Percentiles rank a stretch among this genome's conserved stretches.
phyloP scores from a whole-genome alignment of 129 eudicot species.

The Kitagawia praeruptora region DNA sequence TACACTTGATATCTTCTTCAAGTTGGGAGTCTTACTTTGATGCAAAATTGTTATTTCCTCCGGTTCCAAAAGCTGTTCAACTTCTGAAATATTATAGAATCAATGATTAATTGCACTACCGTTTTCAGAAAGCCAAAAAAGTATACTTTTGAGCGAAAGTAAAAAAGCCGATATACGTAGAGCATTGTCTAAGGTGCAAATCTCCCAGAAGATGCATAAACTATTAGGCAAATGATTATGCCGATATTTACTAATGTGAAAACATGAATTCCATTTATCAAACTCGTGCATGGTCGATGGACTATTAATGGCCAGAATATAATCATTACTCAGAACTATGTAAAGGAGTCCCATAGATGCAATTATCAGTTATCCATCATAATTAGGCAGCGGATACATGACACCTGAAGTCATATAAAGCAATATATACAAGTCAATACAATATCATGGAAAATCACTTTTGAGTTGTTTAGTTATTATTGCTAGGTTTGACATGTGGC shows the following conservation, averaged over 20 bases:
- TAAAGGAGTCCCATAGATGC: background rate
- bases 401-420: background rate
- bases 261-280: background rate
- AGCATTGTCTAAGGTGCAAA: background rate
- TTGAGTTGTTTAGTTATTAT: background rate
- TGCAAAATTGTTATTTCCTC: slow-evolving; percentile 63
- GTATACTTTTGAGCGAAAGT: background rate
- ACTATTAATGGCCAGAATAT: background rate
- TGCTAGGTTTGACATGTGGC: background rate
- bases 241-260: background rate
- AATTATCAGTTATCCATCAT: background rate
- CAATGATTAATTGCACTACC: background rate
- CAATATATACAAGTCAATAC: background rate
- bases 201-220: background rate
- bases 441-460: background rate
- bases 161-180: background rate
- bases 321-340: background rate
- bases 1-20: too few relatives aligned
- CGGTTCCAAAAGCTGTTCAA: slow-evolving; percentile 57
- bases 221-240: background rate
- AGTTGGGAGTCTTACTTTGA: too few relatives aligned
- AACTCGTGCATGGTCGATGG: background rate
- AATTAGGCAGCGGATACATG: background rate
- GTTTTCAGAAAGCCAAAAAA: background rate
- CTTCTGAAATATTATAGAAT: slow-evolving; percentile 36